phyloP scores from a whole-genome alignment of 345 rosid genomes.

The Aurinia saxatilis region DNA sequence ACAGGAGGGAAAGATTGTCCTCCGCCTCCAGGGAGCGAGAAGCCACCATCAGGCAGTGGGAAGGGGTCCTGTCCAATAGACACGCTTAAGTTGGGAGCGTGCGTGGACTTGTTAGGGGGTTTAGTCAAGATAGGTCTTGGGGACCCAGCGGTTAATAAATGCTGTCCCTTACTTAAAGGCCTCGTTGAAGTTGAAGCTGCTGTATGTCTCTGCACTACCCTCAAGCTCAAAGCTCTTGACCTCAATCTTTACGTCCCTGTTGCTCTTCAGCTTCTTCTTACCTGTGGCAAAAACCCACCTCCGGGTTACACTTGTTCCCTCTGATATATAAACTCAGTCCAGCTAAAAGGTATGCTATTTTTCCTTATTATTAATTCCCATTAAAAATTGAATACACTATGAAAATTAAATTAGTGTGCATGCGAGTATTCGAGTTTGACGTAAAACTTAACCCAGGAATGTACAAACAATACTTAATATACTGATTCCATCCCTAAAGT shows the following conservation, averaged over 20 bases:
- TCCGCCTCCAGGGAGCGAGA: constrained; percentile 16
- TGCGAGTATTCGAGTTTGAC: neutral
- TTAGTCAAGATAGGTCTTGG: constrained; percentile 70
- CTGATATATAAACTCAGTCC: constrained; percentile 20
- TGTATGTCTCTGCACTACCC: constrained; percentile 84
- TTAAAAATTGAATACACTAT: neutral
- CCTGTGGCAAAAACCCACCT: constrained; percentile 97
- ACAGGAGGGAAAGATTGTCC: constrained; percentile 32
- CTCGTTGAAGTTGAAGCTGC: constrained; percentile 86
- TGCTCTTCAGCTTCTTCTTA: constrained; percentile 87
- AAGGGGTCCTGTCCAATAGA: constrained; percentile 65
- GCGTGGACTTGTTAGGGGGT: constrained; percentile 90
- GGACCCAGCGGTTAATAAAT: constrained; percentile 66
- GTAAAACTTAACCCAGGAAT: neutral
- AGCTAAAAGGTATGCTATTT: constrained; percentile 5
- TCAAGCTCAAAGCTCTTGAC: constrained; percentile 78
- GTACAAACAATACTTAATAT: neutral
- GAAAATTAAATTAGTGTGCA: neutral
- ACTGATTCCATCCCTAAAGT: neutral
- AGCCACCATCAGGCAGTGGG: constrained; percentile 21
- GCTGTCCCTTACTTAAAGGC: constrained; percentile 78
- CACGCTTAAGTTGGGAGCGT: constrained; percentile 79
- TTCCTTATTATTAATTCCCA: neutral
- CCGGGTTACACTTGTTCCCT: constrained; percentile 92
- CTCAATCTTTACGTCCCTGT: constrained; percentile 74